These are phyloP conservation scores for Silene latifolia DNA, from an alignment of 148 eudicot genomes.

Conservation along the genomic window DNA sequence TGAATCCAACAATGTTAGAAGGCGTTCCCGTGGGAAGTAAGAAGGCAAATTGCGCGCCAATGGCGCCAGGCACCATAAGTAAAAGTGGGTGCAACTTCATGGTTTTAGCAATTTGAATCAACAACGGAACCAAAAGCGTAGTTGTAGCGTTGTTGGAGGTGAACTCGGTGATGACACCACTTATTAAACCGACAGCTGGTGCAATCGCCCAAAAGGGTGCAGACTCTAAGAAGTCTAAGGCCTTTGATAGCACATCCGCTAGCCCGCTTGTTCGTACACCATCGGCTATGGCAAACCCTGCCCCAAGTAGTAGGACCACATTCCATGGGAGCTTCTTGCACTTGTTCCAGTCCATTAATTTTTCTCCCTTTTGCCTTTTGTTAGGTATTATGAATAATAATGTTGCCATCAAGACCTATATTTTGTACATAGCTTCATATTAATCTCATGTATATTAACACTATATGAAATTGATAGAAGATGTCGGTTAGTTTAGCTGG, in stretches of 20 bases:
- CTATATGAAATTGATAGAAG: too few species aligned
- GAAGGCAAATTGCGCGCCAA: constrained; percentile 79
- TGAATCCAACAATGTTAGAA: constrained; percentile 75
- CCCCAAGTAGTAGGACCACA: constrained; percentile 72
- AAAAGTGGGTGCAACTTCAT: constrained; percentile 70
- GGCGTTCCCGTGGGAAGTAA: constrained; percentile 82
- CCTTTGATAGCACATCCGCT: constrained; percentile 53
- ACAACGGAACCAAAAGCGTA: constrained; percentile 60
- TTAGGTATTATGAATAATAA: constrained; percentile 84
- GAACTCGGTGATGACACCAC: constrained; percentile 68
- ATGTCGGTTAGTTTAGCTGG: too few species aligned
- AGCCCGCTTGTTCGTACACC: constrained; percentile 88
- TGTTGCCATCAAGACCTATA: constrained; percentile 87
- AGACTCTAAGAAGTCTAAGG: constrained; percentile 48
- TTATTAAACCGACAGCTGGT: constrained; percentile 56
- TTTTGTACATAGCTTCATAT: neutral
- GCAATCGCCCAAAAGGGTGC: constrained; percentile 76
- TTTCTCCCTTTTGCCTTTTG: constrained; percentile 68
- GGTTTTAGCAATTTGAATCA: constrained; percentile 62
- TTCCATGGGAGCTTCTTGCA: constrained; percentile 92
- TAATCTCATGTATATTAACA: neutral
- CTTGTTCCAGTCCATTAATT: constrained; percentile 94
- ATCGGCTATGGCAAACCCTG: constrained; percentile 89
- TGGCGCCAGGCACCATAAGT: constrained; percentile 78
- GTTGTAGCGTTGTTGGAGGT: constrained; percentile 84